Percentiles rank a stretch among this genome's conserved stretches.
Conservation (phyloP, 805 yeast genomes). For the Starmerella apis region DNA sequence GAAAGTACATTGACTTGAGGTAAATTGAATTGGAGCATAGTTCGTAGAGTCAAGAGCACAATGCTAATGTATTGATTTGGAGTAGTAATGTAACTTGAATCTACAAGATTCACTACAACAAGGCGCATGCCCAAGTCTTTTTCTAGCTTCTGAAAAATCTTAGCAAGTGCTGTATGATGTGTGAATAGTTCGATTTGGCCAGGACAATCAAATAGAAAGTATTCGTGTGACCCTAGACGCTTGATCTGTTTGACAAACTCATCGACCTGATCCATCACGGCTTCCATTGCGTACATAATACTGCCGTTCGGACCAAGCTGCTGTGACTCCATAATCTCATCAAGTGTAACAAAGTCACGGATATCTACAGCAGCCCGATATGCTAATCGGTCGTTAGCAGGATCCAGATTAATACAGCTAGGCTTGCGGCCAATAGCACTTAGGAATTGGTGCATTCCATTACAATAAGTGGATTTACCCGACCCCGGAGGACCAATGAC, state of each 20-base stretch:
- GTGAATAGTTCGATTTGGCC: conserved; percentile 96
- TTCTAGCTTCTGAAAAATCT: conserved; percentile 55
- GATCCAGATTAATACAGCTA: conserved; percentile 80
- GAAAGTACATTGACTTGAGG: conserved; percentile 91
- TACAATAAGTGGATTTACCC: conserved; percentile 90
- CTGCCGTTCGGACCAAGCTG: conserved; percentile 85
- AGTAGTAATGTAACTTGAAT: conserved; percentile 66
- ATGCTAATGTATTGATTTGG: conserved; percentile 86
- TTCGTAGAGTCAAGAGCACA: conserved; percentile 65
- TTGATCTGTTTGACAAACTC: conserved; percentile 48
- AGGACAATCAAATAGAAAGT: conserved; percentile 68
- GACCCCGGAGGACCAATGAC: conserved; percentile 98
- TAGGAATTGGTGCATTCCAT: conserved; percentile 83
- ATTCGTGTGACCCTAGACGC: conserved; percentile 47
- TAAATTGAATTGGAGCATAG: conserved; percentile 84
- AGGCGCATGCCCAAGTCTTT: conserved; percentile 54
- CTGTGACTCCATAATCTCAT: conserved; percentile 65
- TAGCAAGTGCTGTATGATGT: conserved; percentile 63
- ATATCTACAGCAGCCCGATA: conserved; percentile 72
- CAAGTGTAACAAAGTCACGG: conserved; percentile 62
- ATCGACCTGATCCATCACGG: conserved; percentile 46
- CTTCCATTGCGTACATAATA: conserved; percentile 75
- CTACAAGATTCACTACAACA: conserved; percentile 71
- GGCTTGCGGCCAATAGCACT: conserved; percentile 88
- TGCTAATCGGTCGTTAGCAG: conserved; percentile 66